These are phyloP conservation scores for Coemansia sp. DNA, from an alignment of 192 early-diverging fungal genomes.

Conservation along the genomic window DNA sequence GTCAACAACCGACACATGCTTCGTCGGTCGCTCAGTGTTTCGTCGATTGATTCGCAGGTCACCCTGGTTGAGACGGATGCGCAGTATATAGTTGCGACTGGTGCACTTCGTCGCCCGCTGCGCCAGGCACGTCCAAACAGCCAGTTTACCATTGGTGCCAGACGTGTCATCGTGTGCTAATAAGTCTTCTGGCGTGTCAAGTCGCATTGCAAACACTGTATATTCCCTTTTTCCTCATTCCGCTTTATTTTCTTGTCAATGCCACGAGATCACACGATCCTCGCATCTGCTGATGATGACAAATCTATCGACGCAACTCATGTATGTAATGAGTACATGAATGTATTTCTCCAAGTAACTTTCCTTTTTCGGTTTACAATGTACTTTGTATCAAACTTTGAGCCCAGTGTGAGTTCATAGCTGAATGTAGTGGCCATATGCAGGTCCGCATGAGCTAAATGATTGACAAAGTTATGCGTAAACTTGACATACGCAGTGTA, in stretches of 20 bases:
- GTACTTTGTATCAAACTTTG: neutral
- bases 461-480: neutral
- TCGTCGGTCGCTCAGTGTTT: constrained; percentile 7
- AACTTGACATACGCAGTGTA: neutral
- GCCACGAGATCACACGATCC: neutral
- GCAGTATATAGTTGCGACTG: neutral
- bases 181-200: neutral
- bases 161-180: constrained; percentile 32
- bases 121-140: constrained; percentile 26
- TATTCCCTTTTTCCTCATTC: neutral
- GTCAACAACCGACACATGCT: neutral
- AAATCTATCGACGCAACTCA: neutral
- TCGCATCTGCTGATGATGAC: neutral
- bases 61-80: constrained; percentile 28
- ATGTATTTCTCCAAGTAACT: neutral
- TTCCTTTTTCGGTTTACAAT: neutral
- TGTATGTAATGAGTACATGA: neutral
- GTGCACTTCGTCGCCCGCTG: neutral
- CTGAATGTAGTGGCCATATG: neutral
- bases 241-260: neutral
- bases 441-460: neutral
- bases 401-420: neutral
- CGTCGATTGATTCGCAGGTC: constrained; percentile 27
- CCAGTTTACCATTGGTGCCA: constrained; percentile 46
- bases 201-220: neutral